Conservation (phyloP, 345 rosid species). For the Lepidium aucheri region DNA sequence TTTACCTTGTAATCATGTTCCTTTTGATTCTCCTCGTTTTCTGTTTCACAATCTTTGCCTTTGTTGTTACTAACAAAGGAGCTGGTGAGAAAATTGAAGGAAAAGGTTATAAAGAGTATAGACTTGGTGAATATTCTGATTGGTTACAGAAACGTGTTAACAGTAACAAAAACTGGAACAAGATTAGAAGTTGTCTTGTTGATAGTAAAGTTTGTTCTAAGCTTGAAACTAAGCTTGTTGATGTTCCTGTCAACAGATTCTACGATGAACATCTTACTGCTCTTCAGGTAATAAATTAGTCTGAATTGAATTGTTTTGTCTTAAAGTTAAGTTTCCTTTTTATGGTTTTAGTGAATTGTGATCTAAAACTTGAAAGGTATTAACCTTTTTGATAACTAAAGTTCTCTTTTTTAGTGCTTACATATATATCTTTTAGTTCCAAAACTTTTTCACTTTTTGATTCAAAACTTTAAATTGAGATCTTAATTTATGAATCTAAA, state of each 20-base stretch:
- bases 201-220: slow-evolving; percentile 55
- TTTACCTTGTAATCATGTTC: slow-evolving; percentile 80
- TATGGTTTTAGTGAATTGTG: not conserved
- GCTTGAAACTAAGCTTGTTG: slow-evolving; percentile 29
- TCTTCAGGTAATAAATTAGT: slow-evolving; percentile 42
- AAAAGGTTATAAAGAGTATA: slow-evolving; percentile 78
- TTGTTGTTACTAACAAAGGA: slow-evolving; percentile 86
- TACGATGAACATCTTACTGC: slow-evolving; percentile 38
- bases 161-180: slow-evolving; percentile 53
- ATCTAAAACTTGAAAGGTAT: not conserved
- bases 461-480: no score
- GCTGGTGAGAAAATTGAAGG: slow-evolving; percentile 54
- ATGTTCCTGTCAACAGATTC: slow-evolving; percentile 14
- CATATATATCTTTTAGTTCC: no score
- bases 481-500: not conserved
- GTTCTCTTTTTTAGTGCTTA: not conserved
- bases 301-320: not conserved
- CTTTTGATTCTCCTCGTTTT: slow-evolving; percentile 59
- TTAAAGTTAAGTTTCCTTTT: no score
- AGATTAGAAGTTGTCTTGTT: slow-evolving; percentile 64
- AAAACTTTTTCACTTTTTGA: no score
- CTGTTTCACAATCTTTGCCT: slow-evolving; percentile 71
- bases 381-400: not conserved
- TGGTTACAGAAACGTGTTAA: slow-evolving; percentile 74
- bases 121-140: slow-evolving; percentile 61